Percentiles rank a stretch among this genome's conserved stretches.
These are phyloP conservation scores for Hanseniaspora lindneri DNA, from an alignment of 805 yeast species.

Conservation along the genomic window DNA sequence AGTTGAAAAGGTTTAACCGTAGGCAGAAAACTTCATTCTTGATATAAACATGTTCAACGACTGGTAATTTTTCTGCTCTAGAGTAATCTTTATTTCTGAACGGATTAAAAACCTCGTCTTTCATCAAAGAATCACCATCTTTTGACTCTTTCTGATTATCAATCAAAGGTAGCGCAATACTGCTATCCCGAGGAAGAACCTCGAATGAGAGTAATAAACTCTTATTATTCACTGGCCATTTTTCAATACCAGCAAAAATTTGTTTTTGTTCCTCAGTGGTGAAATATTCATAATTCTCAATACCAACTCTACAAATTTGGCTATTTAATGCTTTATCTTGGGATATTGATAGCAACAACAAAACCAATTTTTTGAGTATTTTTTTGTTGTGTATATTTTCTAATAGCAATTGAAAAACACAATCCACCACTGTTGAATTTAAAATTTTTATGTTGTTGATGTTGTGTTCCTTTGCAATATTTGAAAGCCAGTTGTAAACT, in stretches of 20 bases:
- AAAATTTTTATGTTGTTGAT: not conserved
- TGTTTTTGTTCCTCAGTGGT: not conserved
- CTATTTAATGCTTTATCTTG: not conserved
- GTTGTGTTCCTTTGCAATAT: not conserved
- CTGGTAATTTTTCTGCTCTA: not conserved
- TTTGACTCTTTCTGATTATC: not conserved
- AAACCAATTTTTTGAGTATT: not conserved
- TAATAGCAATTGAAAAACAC: not conserved
- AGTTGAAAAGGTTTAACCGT: constrained; percentile 18
- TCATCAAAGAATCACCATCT: not conserved
- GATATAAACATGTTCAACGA: not conserved
- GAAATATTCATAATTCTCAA: not conserved
- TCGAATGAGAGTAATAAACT: not conserved
- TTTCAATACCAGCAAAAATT: not conserved
- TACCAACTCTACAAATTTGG: not conserved
- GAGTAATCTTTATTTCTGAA: not conserved
- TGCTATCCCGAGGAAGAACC: not conserved
- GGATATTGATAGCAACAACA: not conserved
- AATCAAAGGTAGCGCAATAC: not conserved
- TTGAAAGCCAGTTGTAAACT: not conserved
- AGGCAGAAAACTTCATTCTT: not conserved
- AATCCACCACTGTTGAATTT: not conserved
- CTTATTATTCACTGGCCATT: not conserved
- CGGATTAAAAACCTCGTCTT: constrained; percentile 12
- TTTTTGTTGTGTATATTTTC: not conserved